phyloP scores from a whole-genome alignment of 2,329 filamentous ascomycete genomes.

The Exophiala alcalophila region DNA sequence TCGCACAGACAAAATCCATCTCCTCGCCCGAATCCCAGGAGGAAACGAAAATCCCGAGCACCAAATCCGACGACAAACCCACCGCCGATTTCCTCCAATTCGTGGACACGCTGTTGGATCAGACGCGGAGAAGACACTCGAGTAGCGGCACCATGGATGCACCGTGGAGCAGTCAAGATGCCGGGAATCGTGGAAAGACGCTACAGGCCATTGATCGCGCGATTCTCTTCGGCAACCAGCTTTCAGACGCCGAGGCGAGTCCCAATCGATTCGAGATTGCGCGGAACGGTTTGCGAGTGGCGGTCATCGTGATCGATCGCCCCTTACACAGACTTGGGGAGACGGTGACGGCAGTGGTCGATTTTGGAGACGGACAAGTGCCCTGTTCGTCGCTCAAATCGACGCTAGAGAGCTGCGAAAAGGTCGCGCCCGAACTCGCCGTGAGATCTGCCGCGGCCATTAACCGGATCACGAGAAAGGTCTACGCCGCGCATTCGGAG shows the following conservation, averaged over 20 bases:
- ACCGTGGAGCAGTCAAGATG: slow-evolving; percentile 8
- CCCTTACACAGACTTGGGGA: slow-evolving; percentile 89
- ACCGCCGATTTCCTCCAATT: slow-evolving; percentile 50
- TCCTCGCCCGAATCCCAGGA: slow-evolving; percentile 43
- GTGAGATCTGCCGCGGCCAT: slow-evolving; percentile 83
- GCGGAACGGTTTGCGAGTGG: slow-evolving; percentile 85
- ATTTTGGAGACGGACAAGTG: slow-evolving; percentile 74
- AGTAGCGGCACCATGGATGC: slow-evolving; percentile 26
- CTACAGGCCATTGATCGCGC: slow-evolving; percentile 89
- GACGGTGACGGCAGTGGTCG: slow-evolving; percentile 75
- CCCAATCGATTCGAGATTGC: slow-evolving; percentile 95
- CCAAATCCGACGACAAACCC: slow-evolving; percentile 61
- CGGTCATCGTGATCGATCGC: slow-evolving; percentile 81
- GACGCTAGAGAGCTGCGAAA: slow-evolving; percentile 82
- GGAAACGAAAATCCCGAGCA: slow-evolving; percentile 40
- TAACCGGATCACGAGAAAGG: slow-evolving; percentile 77
- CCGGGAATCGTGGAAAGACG: slow-evolving; percentile 48
- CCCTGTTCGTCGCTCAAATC: slow-evolving; percentile 82
- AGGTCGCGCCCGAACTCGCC: slow-evolving; percentile 74
- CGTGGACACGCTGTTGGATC: slow-evolving; percentile 28
- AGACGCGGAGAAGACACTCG: slow-evolving; percentile 27
- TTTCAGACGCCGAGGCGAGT: slow-evolving; percentile 67
- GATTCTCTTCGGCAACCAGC: slow-evolving; percentile 76
- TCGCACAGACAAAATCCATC: slow-evolving; percentile 64
- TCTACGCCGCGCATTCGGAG: slow-evolving; percentile 75